Base-by-base conservation (phyloP, 768 basidiomycete species). In the Calocera cornea region DNA sequence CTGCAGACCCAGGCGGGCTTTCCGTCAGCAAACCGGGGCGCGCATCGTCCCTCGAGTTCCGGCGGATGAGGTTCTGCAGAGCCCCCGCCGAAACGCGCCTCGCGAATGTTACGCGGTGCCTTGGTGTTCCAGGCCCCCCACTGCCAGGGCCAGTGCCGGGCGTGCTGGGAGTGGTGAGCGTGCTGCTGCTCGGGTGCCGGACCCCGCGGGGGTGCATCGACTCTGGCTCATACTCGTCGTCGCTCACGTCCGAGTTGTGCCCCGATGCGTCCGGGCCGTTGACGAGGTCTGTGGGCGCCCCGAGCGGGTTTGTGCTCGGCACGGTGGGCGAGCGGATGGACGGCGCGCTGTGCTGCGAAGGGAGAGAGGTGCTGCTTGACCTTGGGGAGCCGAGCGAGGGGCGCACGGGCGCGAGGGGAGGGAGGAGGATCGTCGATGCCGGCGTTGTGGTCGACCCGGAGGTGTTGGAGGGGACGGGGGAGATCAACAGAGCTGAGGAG, bases 351-450 rank as follows among this genome's bases (percentile, higher is more conserved):
- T 60, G 54, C 31, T 60, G 54, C 54, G 54, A 60, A 10, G 54
- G 54, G 54, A 60, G 54, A 27, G 54, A 60, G 54, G 54, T 33
- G 54, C 19, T 60, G 54, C 54, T 60, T 7, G 54, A 60, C 31
- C 54, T 14, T 2, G 54, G 54, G 11, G 54, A 60, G 54, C 24
- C 27, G 11, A 33, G 27, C 31, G 54, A 27, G 16, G 27, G 54
- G 24, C 31, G 54, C 54, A 60, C 19, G 19, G 44, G 19, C 19
- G 16, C 8, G 44, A 47, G 44, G n/a, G n/a, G n/a, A n/a, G n/a
- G n/a, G 8, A 47, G 44, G 5, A 24, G 8, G 16, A 7, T 24
- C 24, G 44, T 19, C 16, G 44, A 5, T 24, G 24, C 19, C 19
- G 24, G 44, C 3, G 44, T 7, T 17, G 19, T 5, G 16, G 44